Conservation (phyloP, 331 rosid genomes). For the Cydonia oblonga region DNA sequence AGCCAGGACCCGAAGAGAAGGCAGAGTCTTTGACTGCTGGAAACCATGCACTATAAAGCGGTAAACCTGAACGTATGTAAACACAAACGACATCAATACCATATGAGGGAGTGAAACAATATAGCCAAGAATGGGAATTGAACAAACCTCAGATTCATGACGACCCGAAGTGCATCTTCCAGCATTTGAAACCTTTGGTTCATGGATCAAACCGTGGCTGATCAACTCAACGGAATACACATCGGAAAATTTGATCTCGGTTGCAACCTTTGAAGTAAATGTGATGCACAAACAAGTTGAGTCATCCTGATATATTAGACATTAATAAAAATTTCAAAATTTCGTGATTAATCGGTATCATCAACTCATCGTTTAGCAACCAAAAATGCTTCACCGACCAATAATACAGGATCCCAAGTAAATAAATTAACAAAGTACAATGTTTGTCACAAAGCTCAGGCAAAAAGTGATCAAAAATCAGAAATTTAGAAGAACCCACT, state of each 20-base stretch:
- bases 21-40: conserved; percentile 40
- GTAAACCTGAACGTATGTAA: conserved; percentile 42
- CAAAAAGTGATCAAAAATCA: background rate
- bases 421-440: background rate
- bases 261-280: conserved; percentile 28
- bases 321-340: conserved; percentile 1
- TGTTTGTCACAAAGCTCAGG: background rate
- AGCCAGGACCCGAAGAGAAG: conserved; percentile 45
- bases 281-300: conserved; percentile 56
- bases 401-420: background rate
- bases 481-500: background rate
- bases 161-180: conserved; percentile 26
- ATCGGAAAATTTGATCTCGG: conserved; percentile 53
- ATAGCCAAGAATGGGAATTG: conserved; percentile 3
- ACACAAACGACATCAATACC: conserved; percentile 2
- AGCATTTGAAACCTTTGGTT: conserved; percentile 31
- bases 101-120: background rate
- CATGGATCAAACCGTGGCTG: conserved; percentile 29
- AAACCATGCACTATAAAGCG: conserved; percentile 64
- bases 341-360: background rate
- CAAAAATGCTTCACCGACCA: background rate
- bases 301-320: conserved; percentile 45
- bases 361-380: background rate
- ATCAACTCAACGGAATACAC: conserved; percentile 57
- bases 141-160: conserved; percentile 48